These are phyloP conservation scores for Miscanthus lutarioriparius DNA, from an alignment of 176 grass and related monocot genomes.

Conservation along the genomic window DNA sequence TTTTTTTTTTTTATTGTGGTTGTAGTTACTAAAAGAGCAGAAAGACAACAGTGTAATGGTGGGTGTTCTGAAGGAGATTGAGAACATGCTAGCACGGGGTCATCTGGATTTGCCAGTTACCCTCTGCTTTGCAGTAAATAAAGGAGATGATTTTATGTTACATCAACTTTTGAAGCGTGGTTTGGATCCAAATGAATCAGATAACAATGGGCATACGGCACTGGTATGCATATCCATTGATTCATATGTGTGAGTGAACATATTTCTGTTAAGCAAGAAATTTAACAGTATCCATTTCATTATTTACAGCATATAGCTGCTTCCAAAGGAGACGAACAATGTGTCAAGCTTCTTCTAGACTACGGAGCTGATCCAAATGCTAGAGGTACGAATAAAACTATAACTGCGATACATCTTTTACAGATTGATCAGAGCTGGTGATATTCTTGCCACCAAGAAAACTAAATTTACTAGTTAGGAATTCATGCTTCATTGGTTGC, in stretches of 20 bases:
- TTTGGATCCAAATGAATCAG: constrained; percentile 81
- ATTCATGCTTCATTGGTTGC: neutral
- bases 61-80: constrained; percentile 70
- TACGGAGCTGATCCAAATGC: constrained; percentile 84
- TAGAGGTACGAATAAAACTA: constrained; percentile 55
- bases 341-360: constrained; percentile 65
- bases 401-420: neutral
- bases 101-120: constrained; percentile 83
- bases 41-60: constrained; percentile 57
- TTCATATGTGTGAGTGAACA: neutral
- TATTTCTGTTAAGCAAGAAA: constrained; percentile 15
- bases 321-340: constrained; percentile 75
- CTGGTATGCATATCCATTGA: constrained; percentile 52
- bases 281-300: constrained; percentile 23
- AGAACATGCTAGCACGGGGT: constrained; percentile 84
- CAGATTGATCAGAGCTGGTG: neutral
- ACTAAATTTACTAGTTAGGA: neutral
- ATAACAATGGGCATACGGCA: constrained; percentile 71
- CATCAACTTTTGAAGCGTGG: constrained; percentile 83
- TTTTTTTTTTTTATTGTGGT: neutral
- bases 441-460: neutral
- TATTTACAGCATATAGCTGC: constrained; percentile 87
- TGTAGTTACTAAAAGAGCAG: constrained; percentile 75
- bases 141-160: constrained; percentile 69
- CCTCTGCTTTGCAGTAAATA: constrained; percentile 74